phyloP scores from a whole-genome alignment of 75 land plant species.

The Picea glauca region DNA sequence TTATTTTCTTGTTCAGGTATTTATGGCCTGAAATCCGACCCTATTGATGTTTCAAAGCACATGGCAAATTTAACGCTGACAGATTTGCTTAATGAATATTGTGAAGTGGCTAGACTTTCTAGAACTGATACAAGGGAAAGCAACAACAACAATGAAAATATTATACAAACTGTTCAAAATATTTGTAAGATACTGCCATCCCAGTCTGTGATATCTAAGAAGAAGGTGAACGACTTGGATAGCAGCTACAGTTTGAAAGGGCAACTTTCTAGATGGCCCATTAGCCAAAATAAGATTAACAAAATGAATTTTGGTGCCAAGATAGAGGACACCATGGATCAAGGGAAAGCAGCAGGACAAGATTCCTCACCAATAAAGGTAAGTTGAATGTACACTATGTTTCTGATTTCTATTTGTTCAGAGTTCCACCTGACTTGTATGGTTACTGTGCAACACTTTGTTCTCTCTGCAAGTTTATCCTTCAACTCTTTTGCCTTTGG shows the following conservation, averaged over 20 bases:
- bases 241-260: neutral
- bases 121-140: slow-evolving; percentile 1
- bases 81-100: slow-evolving; percentile 5
- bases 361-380: slow-evolving; percentile 1
- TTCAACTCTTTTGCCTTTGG: neutral
- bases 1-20: slow-evolving; percentile 2
- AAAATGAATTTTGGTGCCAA: too few species aligned
- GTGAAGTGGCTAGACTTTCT: neutral
- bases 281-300: too few species aligned
- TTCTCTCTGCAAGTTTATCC: neutral
- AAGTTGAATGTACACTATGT: neutral
- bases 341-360: neutral
- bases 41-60: slow-evolving; percentile 4
- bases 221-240: neutral
- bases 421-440: neutral
- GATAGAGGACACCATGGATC: neutral
- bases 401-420: neutral
- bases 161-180: neutral
- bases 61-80: neutral
- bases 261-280: neutral
- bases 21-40: neutral
- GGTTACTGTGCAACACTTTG: neutral
- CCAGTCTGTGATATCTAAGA: neutral
- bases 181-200: slow-evolving; percentile 6
- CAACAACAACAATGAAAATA: neutral